Evolutionary conservation across 2,329 filamentous ascomycete genomes (phyloP).

Genomic region (Alternaria consortialis): DNA sequence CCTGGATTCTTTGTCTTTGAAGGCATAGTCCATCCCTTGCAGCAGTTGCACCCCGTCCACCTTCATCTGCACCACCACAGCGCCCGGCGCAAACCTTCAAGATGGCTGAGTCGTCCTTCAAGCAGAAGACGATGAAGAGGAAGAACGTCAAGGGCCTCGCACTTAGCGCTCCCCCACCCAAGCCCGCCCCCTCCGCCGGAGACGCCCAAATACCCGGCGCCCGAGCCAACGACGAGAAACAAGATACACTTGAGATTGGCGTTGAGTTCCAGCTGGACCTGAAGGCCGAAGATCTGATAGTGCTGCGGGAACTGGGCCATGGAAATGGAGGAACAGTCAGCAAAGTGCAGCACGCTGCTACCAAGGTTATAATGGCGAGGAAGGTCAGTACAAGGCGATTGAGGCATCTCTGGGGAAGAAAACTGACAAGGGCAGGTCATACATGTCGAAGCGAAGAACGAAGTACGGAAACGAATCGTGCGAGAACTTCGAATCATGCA

Average conservation of each 20-base stretch:
- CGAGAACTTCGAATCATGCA: conserved; percentile 98
- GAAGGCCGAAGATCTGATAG: conserved; percentile 88
- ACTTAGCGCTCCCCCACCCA: conserved; percentile 79
- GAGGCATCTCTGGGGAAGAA: neutral
- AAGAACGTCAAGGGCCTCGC: conserved; percentile 98
- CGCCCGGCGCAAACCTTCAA: conserved; percentile 31
- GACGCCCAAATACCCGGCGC: conserved; percentile 70
- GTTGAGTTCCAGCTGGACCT: conserved; percentile 96
- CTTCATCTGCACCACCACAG: conserved; percentile 15
- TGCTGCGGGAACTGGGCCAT: conserved; percentile 91
- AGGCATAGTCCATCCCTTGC: conserved; percentile 10
- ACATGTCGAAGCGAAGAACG: conserved; percentile 96
- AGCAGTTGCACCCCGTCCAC: conserved; percentile 8
- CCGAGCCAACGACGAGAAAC: conserved; percentile 66
- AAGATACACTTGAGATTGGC: conserved; percentile 88
- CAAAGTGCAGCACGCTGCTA: conserved; percentile 94
- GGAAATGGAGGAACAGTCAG: conserved; percentile 98
- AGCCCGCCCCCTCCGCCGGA: conserved; percentile 74
- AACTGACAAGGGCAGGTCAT: conserved; percentile 74
- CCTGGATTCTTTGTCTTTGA: conserved; percentile 20
- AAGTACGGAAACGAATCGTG: conserved; percentile 95
- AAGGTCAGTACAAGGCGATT: conserved; percentile 71
- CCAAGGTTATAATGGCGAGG: conserved; percentile 95
- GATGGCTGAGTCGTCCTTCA: conserved; percentile 68
- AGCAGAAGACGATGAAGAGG: conserved; percentile 87